These are phyloP conservation scores for Solanum virginianum DNA, from an alignment of 257 asterid genomes.

Conservation along the genomic window DNA sequence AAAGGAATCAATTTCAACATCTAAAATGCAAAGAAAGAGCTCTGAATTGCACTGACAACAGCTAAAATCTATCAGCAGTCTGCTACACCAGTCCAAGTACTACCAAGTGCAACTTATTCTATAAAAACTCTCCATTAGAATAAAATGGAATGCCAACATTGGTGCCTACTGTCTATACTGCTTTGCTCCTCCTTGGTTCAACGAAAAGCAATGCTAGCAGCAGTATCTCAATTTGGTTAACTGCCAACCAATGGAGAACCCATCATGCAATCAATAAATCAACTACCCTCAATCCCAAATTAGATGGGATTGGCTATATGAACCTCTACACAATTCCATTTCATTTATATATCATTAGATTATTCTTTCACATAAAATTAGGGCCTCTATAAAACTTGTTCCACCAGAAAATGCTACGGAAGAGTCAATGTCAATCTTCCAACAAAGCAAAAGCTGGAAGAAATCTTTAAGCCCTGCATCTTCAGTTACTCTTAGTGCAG, in stretches of 20 bases:
- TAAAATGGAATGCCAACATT: background rate
- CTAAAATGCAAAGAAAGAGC: background rate
- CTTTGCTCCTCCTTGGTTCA: background rate
- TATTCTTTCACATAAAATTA: background rate
- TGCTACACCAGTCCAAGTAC: background rate
- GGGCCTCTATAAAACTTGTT: background rate
- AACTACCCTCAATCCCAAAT: background rate
- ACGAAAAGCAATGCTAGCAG: background rate
- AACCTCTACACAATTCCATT: background rate
- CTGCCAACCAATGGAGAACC: background rate
- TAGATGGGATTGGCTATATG: background rate
- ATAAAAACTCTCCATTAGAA: background rate
- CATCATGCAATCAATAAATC: background rate
- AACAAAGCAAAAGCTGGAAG: background rate
- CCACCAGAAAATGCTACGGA: background rate
- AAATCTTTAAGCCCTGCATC: background rate
- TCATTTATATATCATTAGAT: too few relatives aligned
- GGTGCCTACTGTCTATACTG: background rate
- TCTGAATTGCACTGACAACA: background rate
- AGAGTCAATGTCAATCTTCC: background rate
- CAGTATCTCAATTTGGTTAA: background rate
- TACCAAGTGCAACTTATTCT: background rate
- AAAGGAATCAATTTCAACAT: background rate
- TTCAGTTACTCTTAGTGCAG: background rate
- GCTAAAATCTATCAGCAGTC: background rate